These are phyloP conservation scores for Fusarium tjaetaba DNA, from an alignment of 2,329 filamentous ascomycete genomes.

Conservation along the genomic window DNA sequence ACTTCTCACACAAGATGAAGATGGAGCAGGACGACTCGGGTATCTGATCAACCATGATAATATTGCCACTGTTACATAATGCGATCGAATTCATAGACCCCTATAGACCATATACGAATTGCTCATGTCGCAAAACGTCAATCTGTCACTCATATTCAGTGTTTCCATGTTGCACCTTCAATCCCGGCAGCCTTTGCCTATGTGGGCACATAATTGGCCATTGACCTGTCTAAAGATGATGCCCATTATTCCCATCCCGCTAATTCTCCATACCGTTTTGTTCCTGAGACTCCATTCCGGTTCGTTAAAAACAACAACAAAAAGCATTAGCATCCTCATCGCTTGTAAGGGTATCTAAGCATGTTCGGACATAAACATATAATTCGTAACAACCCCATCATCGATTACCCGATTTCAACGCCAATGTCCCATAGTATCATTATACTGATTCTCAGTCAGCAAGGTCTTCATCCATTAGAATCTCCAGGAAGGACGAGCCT, in stretches of 20 bases:
- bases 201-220: neutral
- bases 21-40: constrained; percentile 37
- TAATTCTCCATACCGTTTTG: constrained; percentile 13
- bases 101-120: constrained; percentile 3
- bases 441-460: constrained; percentile 40
- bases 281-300: constrained; percentile 18
- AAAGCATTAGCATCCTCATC: constrained; percentile 13
- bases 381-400: constrained; percentile 20
- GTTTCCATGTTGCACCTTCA: neutral
- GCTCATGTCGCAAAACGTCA: neutral
- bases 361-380: constrained; percentile 36
- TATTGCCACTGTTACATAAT: neutral
- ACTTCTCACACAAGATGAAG: constrained; percentile 15
- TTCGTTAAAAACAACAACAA: constrained; percentile 31
- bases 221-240: constrained; percentile 16
- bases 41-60: constrained; percentile 9
- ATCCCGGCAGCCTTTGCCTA: neutral
- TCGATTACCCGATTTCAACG: constrained; percentile 17
- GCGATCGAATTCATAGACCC: constrained; percentile 3
- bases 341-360: constrained; percentile 43
- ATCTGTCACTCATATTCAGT: neutral
- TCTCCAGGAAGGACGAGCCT: constrained; percentile 49
- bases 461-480: constrained; percentile 43
- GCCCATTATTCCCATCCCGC: neutral
- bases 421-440: constrained; percentile 19